Evolutionary conservation across 2,329 filamentous ascomycete genomes (phyloP).

Genomic region (Pseudophaeomoniella oleicola): DNA sequence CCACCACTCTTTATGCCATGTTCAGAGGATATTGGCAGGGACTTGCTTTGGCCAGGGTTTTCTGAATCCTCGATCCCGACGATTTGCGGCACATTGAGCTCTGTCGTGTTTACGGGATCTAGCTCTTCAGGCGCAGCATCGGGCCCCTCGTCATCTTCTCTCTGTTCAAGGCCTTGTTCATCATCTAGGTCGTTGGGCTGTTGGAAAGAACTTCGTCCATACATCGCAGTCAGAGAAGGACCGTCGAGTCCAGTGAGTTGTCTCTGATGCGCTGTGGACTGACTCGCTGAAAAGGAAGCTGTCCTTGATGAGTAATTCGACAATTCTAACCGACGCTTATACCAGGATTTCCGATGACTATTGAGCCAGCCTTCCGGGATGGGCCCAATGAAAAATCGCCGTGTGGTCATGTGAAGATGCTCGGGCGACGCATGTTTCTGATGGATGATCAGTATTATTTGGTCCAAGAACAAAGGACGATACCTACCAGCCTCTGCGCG

Average conservation of each 20-base stretch:
- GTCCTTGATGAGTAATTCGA: slow-evolving; percentile 31
- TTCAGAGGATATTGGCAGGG: slow-evolving; percentile 5
- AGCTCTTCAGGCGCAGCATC: slow-evolving; percentile 4
- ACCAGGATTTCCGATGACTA: slow-evolving; percentile 49
- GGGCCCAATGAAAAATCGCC: slow-evolving; percentile 50
- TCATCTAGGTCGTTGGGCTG: slow-evolving; percentile 18
- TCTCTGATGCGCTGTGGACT: slow-evolving; percentile 25
- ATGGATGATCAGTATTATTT: slow-evolving; percentile 4
- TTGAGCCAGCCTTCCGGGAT: slow-evolving; percentile 52
- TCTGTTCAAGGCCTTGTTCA: slow-evolving; percentile 3
- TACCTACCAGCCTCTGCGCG: slow-evolving; percentile 34
- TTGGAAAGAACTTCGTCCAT: slow-evolving; percentile 15
- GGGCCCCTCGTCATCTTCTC: slow-evolving; percentile 6
- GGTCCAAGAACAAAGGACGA: slow-evolving; percentile 7
- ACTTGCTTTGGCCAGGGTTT: slow-evolving; percentile 1
- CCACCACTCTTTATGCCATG: slow-evolving; percentile 3
- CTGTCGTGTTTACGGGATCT: slow-evolving; percentile 9
- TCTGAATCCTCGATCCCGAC: slow-evolving; percentile 3
- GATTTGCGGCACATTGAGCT: slow-evolving; percentile 2
- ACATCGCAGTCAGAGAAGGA: slow-evolving; percentile 13
- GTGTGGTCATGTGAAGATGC: slow-evolving; percentile 46
- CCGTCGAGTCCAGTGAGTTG: slow-evolving; percentile 15
- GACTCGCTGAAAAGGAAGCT: slow-evolving; percentile 37
- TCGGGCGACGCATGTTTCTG: slow-evolving; percentile 47
- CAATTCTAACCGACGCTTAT: slow-evolving; percentile 29